Base-by-base conservation (phyloP, 106 monocot genomes). In the Allium cepa region DNA sequence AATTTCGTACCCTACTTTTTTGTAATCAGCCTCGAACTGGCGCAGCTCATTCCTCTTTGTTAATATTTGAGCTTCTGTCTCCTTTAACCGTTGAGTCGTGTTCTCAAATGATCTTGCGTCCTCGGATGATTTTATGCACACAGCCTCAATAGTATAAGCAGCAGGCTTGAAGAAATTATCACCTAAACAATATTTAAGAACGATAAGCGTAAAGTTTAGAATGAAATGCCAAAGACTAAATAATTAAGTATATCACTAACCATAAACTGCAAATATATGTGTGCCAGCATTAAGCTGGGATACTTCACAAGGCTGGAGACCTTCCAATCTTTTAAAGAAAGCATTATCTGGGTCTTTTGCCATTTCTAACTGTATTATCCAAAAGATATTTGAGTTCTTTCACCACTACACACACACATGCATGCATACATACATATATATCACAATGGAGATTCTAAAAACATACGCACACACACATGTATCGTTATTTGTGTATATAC, bases 251-350 rank as follows among this genome's bases (percentile, higher is more conserved):
- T 36, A 36, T 36, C 36, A 26, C 84, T 73, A 17, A 97, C 96
- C 96, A 82, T 97, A 97, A 60, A 97, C 92, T 59, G 96, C 88
- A 81, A 97, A 97, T 68, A 97, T 82, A 74, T 97, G 96, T 70
- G 92, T 88, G 57, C 96, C 96, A 73, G 92, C 72, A 79, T 92
- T 97, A 62, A 97, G 69, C 75, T 85, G 83, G 15, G 92, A 89
- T 52, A 89, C 80, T 77, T 97, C 96, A 75, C 96, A 97, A n/a
- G 96, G 96, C 71, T 97, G 96, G 51, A 97, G 86, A 66, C 96
- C 92, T 68, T 97, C 96, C 86, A 97, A 86, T 64, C 80, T 92
- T 79, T 97, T 97, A 66, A 97, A 97, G 62, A 97, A 92, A 53
- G 92, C 85, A 79, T 88, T 92, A 57, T 92, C 96, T 49, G 96